Base-by-base conservation (phyloP, 768 basidiomycete genomes). In the Pholiota conissans region DNA sequence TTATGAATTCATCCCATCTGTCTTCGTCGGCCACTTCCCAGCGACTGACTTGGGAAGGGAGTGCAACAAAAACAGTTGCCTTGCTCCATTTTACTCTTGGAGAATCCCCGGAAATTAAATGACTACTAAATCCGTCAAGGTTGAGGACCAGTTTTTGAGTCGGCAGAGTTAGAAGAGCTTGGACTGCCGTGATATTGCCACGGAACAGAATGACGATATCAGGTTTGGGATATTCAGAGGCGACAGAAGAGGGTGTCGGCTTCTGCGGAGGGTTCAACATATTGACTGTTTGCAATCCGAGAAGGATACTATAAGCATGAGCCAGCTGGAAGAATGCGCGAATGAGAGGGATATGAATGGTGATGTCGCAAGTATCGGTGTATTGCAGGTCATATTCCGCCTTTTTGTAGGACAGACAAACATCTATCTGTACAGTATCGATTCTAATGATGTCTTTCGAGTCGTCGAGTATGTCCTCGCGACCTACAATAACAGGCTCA, bases 1-100 rank as follows among this genome's bases (percentile, higher is more conserved):
- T 79, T 5, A 80, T 70, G 4, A 96, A 73, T 66, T 94, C 91
- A 57, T 90, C 91, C 92, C 92, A 95, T 55, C 77, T 75, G 11
- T 75, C 78, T 5, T 51, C 24, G 13, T 63, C 50, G 16, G 72
- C 57, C 6, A 69, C 63, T 54, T 78, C 74, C 65, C 76, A 76
- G 16, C 58, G 59, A 61, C 74, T 74, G 32, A 68, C 66, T 34
- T 68, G 67, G 14, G 66, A 52, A 34, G 79, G 75, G 34, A 85
- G 79, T 27, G 83, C 80, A 11, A 90, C 86, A 71, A 84, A 91
- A 6, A 81, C 74, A 59, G 76, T 68, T n/a, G 75, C 64, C 56
- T 74, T 82, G 37, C 75, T 72, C 65, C 76, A 70, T 49, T 73
- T 76, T 4, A 77, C 65, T 3, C 71, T 67, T 9, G 71, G 62